Conservation (phyloP, 2,329 filamentous ascomycete species). For the Davidsoniella neocaledoniae region DNA sequence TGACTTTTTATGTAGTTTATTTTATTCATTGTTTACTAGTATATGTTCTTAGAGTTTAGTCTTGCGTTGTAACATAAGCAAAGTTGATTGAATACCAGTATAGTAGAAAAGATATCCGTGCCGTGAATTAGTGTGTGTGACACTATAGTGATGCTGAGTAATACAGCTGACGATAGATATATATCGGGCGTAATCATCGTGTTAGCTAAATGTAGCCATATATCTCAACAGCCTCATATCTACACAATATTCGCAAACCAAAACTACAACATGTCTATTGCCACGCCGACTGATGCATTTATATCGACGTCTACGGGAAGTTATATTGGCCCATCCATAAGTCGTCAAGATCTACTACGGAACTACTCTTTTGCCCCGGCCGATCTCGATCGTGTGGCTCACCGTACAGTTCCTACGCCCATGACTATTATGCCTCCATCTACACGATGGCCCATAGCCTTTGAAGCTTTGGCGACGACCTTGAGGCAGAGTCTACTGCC, state of each 20-base stretch:
- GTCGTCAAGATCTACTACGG: not conserved
- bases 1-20: not conserved
- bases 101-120: no score
- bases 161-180: no score
- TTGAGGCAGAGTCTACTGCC: slow-evolving; percentile 20
- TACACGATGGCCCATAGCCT: slow-evolving; percentile 22
- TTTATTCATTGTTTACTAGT: not conserved
- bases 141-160: no score
- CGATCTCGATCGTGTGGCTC: slow-evolving; percentile 16
- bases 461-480: slow-evolving; percentile 18
- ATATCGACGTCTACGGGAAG: not conserved
- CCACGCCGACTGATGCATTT: not conserved
- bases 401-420: slow-evolving; percentile 15
- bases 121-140: no score
- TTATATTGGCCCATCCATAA: not conserved
- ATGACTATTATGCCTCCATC: slow-evolving; percentile 23
- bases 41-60: not conserved
- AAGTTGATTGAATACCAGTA: no score
- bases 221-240: no score
- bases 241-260: no score
- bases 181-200: no score
- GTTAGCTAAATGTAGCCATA: no score
- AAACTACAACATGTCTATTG: no score
- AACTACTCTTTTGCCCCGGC: not conserved
- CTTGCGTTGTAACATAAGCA: no score